phyloP scores from a whole-genome alignment of 345 rosid species.

The Carallia pectinifolia region DNA sequence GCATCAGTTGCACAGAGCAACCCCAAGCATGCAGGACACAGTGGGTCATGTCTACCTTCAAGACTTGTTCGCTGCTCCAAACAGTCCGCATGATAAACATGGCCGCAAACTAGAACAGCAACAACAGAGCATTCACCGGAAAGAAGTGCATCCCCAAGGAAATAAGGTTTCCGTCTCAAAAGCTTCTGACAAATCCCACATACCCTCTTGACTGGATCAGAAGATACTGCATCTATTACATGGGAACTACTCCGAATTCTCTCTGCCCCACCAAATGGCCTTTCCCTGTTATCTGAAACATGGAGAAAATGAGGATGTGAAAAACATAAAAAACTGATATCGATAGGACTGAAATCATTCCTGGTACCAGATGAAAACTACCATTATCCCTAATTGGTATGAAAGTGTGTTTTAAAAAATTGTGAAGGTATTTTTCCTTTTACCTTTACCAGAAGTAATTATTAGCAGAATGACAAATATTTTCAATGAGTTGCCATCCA shows the following conservation, averaged over 20 bases:
- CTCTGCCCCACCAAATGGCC: conserved; percentile 39
- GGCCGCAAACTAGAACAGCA: conserved; percentile 67
- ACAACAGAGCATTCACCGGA: conserved; percentile 44
- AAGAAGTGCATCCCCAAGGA: conserved; percentile 34
- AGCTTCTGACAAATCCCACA: conserved; percentile 59
- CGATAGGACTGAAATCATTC: neutral
- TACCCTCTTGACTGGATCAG: conserved; percentile 37
- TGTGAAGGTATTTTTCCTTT: no score
- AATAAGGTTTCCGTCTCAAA: conserved; percentile 44
- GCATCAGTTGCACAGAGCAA: conserved; percentile 19
- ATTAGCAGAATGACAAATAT: neutral
- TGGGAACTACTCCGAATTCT: conserved; percentile 41
- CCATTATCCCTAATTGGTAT: no score
- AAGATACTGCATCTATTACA: conserved; percentile 30
- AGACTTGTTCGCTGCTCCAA: conserved; percentile 47
- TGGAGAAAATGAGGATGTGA: neutral
- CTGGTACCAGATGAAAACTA: no score
- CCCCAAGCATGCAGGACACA: conserved; percentile 45
- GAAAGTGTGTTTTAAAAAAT: no score
- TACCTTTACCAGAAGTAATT: no score
- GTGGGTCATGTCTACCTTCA: conserved; percentile 48
- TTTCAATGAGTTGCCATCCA: neutral
- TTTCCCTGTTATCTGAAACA: conserved; percentile 24
- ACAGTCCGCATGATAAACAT: conserved; percentile 63
- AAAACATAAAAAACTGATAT: neutral